These are phyloP conservation scores for Paecilomyces formosus DNA, from an alignment of 2,329 filamentous ascomycete species.

Conservation along the genomic window DNA sequence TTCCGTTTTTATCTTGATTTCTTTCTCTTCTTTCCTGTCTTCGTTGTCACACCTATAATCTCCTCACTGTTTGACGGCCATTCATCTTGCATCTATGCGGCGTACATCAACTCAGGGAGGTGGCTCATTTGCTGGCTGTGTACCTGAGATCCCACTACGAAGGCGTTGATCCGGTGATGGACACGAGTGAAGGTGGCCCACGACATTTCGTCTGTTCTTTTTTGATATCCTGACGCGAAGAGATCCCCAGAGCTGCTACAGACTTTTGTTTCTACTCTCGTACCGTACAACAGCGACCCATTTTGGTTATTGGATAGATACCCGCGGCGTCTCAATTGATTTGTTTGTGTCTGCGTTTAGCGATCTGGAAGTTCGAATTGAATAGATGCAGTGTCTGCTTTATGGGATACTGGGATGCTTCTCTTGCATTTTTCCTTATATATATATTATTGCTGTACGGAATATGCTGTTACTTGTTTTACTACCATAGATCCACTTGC, in stretches of 20 bases:
- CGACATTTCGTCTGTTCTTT: neutral
- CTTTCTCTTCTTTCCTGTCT: neutral
- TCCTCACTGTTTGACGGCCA: neutral
- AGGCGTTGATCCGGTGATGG: neutral
- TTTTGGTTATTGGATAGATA: conserved; percentile 18
- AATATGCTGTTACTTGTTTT: neutral
- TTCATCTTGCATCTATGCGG: neutral
- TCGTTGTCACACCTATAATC: neutral
- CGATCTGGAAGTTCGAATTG: neutral
- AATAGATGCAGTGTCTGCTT: neutral
- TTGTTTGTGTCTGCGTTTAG: neutral
- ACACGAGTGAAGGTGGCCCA: neutral
- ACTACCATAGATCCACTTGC: neutral
- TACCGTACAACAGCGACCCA: conserved; percentile 5
- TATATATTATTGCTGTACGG: neutral
- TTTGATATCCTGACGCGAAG: neutral
- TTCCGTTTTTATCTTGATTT: neutral
- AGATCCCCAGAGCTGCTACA: neutral
- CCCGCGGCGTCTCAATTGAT: conserved; percentile 16
- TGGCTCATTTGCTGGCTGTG: neutral
- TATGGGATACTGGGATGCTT: neutral
- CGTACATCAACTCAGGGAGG: neutral
- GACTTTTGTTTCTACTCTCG: neutral
- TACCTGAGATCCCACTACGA: neutral
- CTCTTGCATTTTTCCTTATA: too few species aligned